Conservation (phyloP, 208 protist genomes). For the Balamuthia mandrillaris region DNA sequence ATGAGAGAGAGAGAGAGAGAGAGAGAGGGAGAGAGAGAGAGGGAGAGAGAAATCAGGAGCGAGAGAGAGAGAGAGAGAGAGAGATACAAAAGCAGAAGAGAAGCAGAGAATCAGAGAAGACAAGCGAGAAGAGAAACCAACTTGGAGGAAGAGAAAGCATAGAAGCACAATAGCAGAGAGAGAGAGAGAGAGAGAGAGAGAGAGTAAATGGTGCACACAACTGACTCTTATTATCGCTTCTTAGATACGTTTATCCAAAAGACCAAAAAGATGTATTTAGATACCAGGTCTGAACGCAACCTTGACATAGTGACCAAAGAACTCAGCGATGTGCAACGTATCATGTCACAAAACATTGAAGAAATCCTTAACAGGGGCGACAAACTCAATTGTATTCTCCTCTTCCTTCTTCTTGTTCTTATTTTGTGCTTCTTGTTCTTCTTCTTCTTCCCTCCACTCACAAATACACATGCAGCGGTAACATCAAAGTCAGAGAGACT, state of each 20-base stretch:
- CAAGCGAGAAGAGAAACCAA: too few relatives aligned
- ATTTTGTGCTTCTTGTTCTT: not conserved
- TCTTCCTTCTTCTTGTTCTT: not conserved
- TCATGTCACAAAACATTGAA: slow-evolving; percentile 78
- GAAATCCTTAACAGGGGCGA: slow-evolving; percentile 74
- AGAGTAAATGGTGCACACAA: too few relatives aligned
- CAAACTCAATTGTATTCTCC: slow-evolving; percentile 62
- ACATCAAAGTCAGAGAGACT: slow-evolving; percentile 24
- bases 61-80: too few relatives aligned
- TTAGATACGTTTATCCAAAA: slow-evolving; percentile 76
- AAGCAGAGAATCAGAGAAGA: too few relatives aligned
- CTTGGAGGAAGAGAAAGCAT: not conserved
- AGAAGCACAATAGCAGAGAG: not conserved
- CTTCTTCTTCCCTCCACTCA: not conserved
- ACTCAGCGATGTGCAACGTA: slow-evolving; percentile 69
- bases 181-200: too few relatives aligned
- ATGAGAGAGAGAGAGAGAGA: not conserved
- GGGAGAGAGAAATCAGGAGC: too few relatives aligned
- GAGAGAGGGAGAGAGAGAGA: not conserved
- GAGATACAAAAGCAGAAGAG: too few relatives aligned
- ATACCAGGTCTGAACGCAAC: slow-evolving; percentile 67
- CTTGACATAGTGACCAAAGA: slow-evolving; percentile 68
- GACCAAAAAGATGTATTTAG: slow-evolving; percentile 71
- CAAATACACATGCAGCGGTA: not conserved
- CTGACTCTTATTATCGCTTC: not conserved